Percentiles rank a stretch among this genome's conserved stretches.
Conservation (phyloP, 2,329 filamentous ascomycete genomes). For the Colletotrichum sidae region DNA sequence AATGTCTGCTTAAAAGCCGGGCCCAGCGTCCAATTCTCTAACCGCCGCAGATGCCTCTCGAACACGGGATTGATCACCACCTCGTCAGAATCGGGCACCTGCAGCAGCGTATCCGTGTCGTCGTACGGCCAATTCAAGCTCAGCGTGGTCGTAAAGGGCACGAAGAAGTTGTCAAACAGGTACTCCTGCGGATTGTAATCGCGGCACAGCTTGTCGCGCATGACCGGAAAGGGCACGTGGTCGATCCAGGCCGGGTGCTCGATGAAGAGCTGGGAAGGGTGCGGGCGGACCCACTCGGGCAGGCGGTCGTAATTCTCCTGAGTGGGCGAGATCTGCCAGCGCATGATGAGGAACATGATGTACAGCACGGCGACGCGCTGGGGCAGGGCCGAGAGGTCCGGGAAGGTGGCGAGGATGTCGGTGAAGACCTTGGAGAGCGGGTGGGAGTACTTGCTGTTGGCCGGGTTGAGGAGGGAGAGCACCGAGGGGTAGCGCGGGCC, state of each 20-base stretch:
- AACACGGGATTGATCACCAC: constrained; percentile 88
- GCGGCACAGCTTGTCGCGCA: constrained; percentile 75
- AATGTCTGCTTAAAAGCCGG: constrained; percentile 74
- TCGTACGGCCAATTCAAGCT: constrained; percentile 89
- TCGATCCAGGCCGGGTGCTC: constrained; percentile 87
- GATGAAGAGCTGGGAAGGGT: constrained; percentile 72
- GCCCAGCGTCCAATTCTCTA: constrained; percentile 87
- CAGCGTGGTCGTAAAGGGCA: constrained; percentile 82
- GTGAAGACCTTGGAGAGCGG: constrained; percentile 87
- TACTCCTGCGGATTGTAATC: constrained; percentile 62
- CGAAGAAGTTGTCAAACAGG: constrained; percentile 84
- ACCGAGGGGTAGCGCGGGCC: constrained; percentile 86
- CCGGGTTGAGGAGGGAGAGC: constrained; percentile 80
- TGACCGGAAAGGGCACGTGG: constrained; percentile 81
- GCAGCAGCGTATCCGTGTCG: constrained; percentile 74
- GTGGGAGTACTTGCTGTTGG: constrained; percentile 72
- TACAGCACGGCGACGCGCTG: constrained; percentile 87
- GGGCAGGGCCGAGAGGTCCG: constrained; percentile 80
- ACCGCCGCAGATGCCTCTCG: constrained; percentile 78
- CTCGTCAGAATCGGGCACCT: constrained; percentile 69
- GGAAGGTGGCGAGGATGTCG: constrained; percentile 87
- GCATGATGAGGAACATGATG: constrained; percentile 87
- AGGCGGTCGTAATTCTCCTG: constrained; percentile 82
- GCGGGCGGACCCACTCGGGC: constrained; percentile 78
- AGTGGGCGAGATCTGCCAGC: constrained; percentile 85